Evolutionary conservation across 441 rosid genomes (phyloP).

Genomic region (Gossypium trilobum): DNA sequence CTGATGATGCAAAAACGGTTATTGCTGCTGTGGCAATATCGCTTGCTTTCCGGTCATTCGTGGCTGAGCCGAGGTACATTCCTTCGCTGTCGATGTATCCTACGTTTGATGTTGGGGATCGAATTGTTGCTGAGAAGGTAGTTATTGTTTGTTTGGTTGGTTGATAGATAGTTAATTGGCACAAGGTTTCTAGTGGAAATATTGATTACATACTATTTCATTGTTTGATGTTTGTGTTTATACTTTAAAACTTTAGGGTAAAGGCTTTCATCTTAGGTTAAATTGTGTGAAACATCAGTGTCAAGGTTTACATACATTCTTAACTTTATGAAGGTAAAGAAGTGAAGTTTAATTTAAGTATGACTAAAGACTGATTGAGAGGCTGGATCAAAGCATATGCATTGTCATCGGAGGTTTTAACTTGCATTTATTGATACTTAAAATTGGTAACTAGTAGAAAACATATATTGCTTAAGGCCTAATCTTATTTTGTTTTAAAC

Average conservation of each 20-base stretch:
- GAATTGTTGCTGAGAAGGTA: constrained; percentile 92
- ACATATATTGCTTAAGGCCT: not conserved
- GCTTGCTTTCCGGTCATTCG: constrained; percentile 66
- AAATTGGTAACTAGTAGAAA: not conserved
- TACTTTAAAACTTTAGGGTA: not conserved
- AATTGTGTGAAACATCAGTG: not conserved
- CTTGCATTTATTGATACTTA: not conserved
- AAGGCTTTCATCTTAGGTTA: not conserved
- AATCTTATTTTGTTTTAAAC: not conserved
- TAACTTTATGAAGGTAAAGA: not conserved
- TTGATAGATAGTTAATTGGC: not conserved
- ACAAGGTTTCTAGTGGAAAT: not conserved
- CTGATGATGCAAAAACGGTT: constrained; percentile 77
- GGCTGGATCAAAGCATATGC: too few relatives aligned
- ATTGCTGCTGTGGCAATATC: constrained; percentile 64
- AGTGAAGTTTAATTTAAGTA: not conserved
- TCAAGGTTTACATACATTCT: not conserved
- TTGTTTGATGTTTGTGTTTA: not conserved
- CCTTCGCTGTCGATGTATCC: constrained; percentile 99
- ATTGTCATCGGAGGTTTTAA: not conserved
- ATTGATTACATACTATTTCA: not conserved
- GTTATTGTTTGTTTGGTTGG: not conserved
- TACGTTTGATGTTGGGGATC: constrained; percentile 92
- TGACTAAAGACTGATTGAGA: not conserved
- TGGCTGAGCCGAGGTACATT: constrained; percentile 91